Base-by-base conservation (phyloP, 768 basidiomycete species). In the Boletus eberwhitei region DNA sequence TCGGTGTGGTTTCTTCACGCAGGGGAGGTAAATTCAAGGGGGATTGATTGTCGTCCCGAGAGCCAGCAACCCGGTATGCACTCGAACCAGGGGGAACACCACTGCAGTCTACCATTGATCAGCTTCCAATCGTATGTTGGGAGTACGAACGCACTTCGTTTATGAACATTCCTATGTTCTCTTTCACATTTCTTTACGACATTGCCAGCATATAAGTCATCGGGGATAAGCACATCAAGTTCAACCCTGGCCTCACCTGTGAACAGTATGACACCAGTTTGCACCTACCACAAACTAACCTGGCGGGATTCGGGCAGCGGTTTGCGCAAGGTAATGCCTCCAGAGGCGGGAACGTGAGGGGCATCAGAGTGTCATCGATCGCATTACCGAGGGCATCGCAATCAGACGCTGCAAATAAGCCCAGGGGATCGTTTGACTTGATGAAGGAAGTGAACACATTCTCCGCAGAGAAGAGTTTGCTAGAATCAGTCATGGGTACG, bases 211-310 rank as follows among this genome's bases (percentile, higher is more conserved):
- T 11, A 29, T 36, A 6, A 54, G 37, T 8, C 34, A 41, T 26
- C 16, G 8, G 16, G 14, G 4, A 31, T 13, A 13, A 16, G 8
- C 19, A 21, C 24, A 17, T 8, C 9, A n/a, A n/a, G n/a, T n/a
- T n/a, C n/a, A 45, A 43, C 19, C 3, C 8, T 2, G 8, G 5
- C 2, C 62, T 50, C 43, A 67, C 66, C 62, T 62, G 71, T 1
- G 77, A 79, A 56, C 78, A 79, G 50, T 79, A 79, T 7, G 71
- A 71, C 14, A 75, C 77, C 9, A 77, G 56, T 53, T 62, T 71
- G 55, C 77, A 78, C 31, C 47, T 59, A 35, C 42, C 38, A 38
- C 64, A 67, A 42, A 56, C 50, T 37, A 61, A 40, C 9, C 24
- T 70, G 6, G 67, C 74, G 1, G 59, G 58, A 8, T 69, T 66